These are phyloP conservation scores for Lasiodiplodia gonubiensis DNA, from an alignment of 2,329 filamentous ascomycete genomes.

Conservation along the genomic window DNA sequence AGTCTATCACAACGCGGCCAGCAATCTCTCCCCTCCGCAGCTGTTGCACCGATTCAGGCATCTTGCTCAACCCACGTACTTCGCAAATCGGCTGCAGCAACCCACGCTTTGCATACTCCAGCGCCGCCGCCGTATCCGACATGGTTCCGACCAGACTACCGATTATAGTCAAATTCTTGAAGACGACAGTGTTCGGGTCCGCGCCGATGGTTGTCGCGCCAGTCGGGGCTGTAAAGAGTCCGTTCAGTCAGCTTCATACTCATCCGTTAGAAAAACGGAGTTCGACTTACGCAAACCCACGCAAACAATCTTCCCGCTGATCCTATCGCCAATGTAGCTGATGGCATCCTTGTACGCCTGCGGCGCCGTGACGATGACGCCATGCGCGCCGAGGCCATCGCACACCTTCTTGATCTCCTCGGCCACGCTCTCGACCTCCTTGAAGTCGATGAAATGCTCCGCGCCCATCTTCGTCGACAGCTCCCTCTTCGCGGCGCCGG, in stretches of 20 bases:
- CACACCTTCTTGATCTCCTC: conserved; percentile 43
- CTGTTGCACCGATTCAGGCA: conserved; percentile 59
- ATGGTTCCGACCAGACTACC: conserved; percentile 54
- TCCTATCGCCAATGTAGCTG: conserved; percentile 53
- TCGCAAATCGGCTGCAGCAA: conserved; percentile 58
- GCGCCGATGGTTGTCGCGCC: conserved; percentile 38
- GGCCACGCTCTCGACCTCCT: conserved; percentile 40
- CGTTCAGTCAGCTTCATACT: no score
- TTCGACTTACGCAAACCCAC: conserved; percentile 48
- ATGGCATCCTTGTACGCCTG: conserved; percentile 51
- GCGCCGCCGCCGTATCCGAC: conserved; percentile 54
- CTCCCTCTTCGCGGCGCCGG: conserved; percentile 40
- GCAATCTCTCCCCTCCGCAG: conserved; percentile 57
- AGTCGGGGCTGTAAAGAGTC: not conserved
- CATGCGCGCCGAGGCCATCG: conserved; percentile 40
- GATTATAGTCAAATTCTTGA: conserved; percentile 43
- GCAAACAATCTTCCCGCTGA: conserved; percentile 57
- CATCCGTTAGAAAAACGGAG: not conserved
- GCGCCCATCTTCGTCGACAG: conserved; percentile 14
- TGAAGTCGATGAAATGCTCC: conserved; percentile 35
- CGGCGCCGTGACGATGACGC: conserved; percentile 48
- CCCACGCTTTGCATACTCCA: conserved; percentile 58
- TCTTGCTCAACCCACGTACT: conserved; percentile 52
- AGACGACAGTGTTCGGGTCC: conserved; percentile 43
- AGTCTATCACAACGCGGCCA: conserved; percentile 60